Conservation (phyloP, 1,284 basidiomycete genomes). For the Xerocomus nothofagi region DNA sequence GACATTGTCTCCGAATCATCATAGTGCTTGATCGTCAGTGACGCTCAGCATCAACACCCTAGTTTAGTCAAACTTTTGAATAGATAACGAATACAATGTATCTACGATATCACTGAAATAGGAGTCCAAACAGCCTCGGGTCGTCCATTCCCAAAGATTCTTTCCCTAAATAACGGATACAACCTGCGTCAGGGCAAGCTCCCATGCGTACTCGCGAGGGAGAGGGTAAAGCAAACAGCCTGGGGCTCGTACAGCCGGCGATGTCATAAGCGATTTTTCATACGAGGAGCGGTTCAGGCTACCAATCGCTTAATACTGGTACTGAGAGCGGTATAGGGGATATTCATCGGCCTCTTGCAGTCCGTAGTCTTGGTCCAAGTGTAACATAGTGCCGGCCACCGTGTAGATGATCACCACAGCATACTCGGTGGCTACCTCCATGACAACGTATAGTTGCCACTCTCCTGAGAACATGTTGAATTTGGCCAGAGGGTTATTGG, state of each 20-base stretch:
- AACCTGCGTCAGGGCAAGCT: too few species aligned
- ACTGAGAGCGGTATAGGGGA: slow-evolving; percentile 22
- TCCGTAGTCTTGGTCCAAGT: slow-evolving; percentile 35
- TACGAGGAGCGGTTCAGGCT: background rate
- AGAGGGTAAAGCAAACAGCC: background rate
- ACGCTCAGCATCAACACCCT: background rate
- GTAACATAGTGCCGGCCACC: slow-evolving; percentile 38
- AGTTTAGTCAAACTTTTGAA: background rate
- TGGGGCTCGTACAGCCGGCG: too few species aligned
- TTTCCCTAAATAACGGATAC: background rate
- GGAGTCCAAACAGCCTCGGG: background rate
- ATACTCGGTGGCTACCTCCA: slow-evolving; percentile 60
- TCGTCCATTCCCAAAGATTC: background rate
- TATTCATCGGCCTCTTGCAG: slow-evolving; percentile 35
- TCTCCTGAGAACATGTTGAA: slow-evolving; percentile 55
- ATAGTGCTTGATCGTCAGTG: background rate
- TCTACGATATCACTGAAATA: background rate
- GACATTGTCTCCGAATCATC: slow-evolving; percentile 39
- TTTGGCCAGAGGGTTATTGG: slow-evolving; percentile 38
- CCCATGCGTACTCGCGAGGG: background rate
- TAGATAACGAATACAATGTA: background rate
- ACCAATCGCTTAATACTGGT: slow-evolving; percentile 18
- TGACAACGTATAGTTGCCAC: slow-evolving; percentile 54
- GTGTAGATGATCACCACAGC: slow-evolving; percentile 49
- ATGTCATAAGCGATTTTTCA: background rate